Evolutionary conservation across 805 yeast species (phyloP).

Genomic region (Candida takata): DNA sequence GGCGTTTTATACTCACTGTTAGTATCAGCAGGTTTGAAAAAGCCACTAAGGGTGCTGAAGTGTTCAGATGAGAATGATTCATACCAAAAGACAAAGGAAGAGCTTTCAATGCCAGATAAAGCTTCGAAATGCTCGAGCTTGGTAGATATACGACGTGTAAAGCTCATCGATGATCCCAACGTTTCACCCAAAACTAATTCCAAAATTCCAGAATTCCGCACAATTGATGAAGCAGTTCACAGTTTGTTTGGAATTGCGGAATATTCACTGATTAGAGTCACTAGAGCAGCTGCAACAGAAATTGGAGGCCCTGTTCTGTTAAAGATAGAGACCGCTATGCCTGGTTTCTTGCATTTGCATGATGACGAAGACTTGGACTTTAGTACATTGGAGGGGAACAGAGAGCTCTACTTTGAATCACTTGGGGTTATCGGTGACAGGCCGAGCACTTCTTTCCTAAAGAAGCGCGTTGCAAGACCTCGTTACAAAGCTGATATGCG

Average conservation of each 20-base stretch:
- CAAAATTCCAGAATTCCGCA: conserved; percentile 28
- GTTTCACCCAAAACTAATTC: conserved; percentile 1
- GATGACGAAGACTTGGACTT: conserved; percentile 37
- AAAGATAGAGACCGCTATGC: conserved; percentile 48
- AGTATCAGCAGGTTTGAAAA: conserved; percentile 25
- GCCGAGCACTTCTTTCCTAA: conserved; percentile 43
- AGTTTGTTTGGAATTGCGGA: conserved; percentile 34
- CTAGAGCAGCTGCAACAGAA: conserved; percentile 48
- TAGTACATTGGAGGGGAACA: conserved; percentile 14
- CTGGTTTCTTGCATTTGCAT: conserved; percentile 42
- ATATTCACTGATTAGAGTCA: conserved; percentile 43
- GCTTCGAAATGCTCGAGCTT: conserved; percentile 19
- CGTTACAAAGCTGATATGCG: conserved; percentile 58
- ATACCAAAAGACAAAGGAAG: conserved; percentile 12
- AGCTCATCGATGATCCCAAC: conserved; percentile 23
- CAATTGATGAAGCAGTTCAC: conserved; percentile 40
- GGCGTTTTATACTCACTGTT: conserved; percentile 37
- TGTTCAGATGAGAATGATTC: conserved; percentile 11
- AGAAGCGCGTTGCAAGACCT: conserved; percentile 54
- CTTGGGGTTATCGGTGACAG: conserved; percentile 31
- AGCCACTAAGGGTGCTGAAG: conserved; percentile 19
- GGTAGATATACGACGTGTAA: conserved; percentile 16
- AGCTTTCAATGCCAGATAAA: conserved; percentile 17
- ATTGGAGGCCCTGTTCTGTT: conserved; percentile 44
- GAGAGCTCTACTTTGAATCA: conserved; percentile 14